Base-by-base conservation (phyloP, 73 alveolate species). In the Symbiodinium pilosum region DNA sequence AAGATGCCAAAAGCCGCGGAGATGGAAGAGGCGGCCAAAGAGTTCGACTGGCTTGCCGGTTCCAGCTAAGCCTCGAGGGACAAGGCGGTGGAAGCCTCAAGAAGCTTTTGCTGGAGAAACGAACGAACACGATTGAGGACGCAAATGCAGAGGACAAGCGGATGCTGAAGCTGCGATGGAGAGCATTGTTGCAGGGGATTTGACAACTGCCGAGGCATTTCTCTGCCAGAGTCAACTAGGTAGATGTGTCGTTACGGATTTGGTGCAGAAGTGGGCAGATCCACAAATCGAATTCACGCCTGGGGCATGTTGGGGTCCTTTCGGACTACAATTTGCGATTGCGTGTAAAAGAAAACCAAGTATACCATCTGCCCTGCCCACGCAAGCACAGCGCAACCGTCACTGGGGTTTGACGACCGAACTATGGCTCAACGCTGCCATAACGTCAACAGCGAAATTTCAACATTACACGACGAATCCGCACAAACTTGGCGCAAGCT, bases 231-330 rank as follows among this genome's bases (percentile, higher is more conserved):
- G 34, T 73, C 34, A 43, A 73, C 85, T 73, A 42, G 28, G 85
- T 88, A 1, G 96, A 88, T 43, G 96, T 91, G 38, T 91, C 96
- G 96, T 51, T 91, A 91, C 30, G 95, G 95, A 7, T 91, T 91
- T 14, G 96, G 96, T 16, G 96, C 96, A 12, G 96, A 91, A 40
- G 96, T 91, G 4, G 81, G 81, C 81, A 64, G 24, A 24, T 64
- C 81, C 38, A 64, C 81, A 30, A 64, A 64, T 64, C 81, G 96
- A 85, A 91, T 91, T 52, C 96, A 91, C n/a, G 96, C 96, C 0
- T 18, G 96, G 43, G 96, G 96, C 96, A 87, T 9, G 96, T 91
- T 3, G 96, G 96, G 20, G n/a, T n/a, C n/a, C n/a, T n/a, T n/a
- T n/a, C n/a, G n/a, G n/a, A n/a, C n/a, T n/a, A n/a, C n/a, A n/a